Evolutionary conservation across 805 yeast species (phyloP).

Genomic region (Candida adriatica): DNA sequence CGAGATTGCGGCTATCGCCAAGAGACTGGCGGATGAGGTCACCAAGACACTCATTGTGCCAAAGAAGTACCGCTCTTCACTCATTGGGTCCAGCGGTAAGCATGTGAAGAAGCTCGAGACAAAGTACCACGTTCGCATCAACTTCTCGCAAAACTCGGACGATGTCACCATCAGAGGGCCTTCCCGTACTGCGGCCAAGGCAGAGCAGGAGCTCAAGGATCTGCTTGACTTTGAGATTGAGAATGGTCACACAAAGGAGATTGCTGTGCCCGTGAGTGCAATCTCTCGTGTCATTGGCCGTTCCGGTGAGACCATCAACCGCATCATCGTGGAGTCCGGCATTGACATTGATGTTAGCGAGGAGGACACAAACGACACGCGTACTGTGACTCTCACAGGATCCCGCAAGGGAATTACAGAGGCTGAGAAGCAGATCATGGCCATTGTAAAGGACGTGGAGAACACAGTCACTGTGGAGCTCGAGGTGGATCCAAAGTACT

Average conservation of each 20-base stretch:
- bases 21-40: constrained; percentile 78
- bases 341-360: constrained; percentile 40
- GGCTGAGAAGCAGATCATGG: constrained; percentile 58
- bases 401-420: constrained; percentile 66
- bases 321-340: constrained; percentile 56
- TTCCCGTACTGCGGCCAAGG: constrained; percentile 79
- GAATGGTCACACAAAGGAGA: constrained; percentile 61
- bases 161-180: constrained; percentile 82
- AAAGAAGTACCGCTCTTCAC: constrained; percentile 65
- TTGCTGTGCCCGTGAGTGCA: constrained; percentile 66
- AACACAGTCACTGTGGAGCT: constrained; percentile 13
- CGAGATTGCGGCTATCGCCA: constrained; percentile 50
- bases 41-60: constrained; percentile 64
- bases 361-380: constrained; percentile 41
- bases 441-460: constrained; percentile 56
- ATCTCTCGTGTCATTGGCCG: constrained; percentile 86
- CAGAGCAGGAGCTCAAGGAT: constrained; percentile 77
- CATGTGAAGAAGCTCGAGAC: constrained; percentile 82
- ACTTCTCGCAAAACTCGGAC: constrained; percentile 57
- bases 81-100: constrained; percentile 80
- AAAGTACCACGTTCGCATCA: constrained; percentile 74
- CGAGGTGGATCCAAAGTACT: constrained; percentile 17
- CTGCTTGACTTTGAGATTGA: constrained; percentile 81
- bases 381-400: constrained; percentile 69
- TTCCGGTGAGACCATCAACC: constrained; percentile 75